Evolutionary conservation across 2,329 filamentous ascomycete species (phyloP).

Genomic region (Neonectria coccinea): DNA sequence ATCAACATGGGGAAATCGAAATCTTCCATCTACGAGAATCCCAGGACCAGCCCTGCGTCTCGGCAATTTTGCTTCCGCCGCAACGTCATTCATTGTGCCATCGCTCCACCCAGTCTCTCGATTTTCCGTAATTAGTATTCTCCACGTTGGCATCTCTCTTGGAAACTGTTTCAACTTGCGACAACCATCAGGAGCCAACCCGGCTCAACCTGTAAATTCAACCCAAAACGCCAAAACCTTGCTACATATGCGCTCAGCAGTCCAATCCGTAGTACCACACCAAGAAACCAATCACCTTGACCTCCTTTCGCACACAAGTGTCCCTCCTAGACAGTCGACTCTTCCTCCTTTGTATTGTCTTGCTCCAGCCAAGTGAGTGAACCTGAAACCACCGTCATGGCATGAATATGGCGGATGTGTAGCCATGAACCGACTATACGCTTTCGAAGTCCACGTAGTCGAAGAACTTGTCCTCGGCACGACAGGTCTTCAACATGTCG

Average conservation of each 20-base stretch:
- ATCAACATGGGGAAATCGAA: conserved; percentile 2
- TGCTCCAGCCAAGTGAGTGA: background rate
- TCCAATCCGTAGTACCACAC: background rate
- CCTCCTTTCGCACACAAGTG: background rate
- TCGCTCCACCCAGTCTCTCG: background rate
- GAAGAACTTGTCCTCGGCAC: background rate
- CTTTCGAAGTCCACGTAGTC: background rate
- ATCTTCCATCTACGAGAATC: background rate
- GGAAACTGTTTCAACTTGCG: background rate
- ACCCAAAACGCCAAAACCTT: conserved; percentile 22
- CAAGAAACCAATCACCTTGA: conserved; percentile 2
- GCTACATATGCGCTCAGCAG: conserved; percentile 17
- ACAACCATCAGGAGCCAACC: conserved; percentile 5
- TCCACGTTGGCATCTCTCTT: background rate
- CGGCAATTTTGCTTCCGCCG: background rate
- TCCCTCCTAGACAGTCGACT: background rate
- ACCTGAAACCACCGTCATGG: background rate
- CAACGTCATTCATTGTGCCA: conserved; percentile 1
- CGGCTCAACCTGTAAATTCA: conserved; percentile 5
- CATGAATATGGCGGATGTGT: background rate
- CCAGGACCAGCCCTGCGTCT: background rate
- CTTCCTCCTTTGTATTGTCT: background rate
- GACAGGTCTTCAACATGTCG: background rate
- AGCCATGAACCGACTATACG: background rate
- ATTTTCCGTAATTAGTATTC: background rate